These are phyloP conservation scores for Parastagonospora avenae DNA, from an alignment of 2,329 filamentous ascomycete species.

Conservation along the genomic window DNA sequence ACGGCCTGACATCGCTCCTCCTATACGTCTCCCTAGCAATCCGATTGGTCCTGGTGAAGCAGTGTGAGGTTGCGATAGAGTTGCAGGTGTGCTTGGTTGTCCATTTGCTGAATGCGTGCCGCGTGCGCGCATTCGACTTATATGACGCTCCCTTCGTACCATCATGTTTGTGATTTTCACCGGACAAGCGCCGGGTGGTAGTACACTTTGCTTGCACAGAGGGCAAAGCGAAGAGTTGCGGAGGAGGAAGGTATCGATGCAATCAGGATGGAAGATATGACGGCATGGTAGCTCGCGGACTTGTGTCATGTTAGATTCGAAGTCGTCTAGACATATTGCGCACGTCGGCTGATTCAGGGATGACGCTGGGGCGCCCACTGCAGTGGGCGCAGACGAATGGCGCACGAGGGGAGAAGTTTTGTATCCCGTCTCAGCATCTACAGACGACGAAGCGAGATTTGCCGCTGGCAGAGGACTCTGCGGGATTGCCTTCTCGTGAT, in stretches of 20 bases:
- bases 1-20: slow-evolving; percentile 28
- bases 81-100: slow-evolving; percentile 1
- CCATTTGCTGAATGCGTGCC: slow-evolving; percentile 13
- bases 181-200: slow-evolving; percentile 67
- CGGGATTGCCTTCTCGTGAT: slow-evolving; percentile 22
- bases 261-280: slow-evolving; percentile 92
- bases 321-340: slow-evolving; percentile 88
- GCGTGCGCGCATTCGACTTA: slow-evolving; percentile 65
- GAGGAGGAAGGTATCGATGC: slow-evolving; percentile 83
- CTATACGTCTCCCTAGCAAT: slow-evolving; percentile 32
- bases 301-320: slow-evolving; percentile 68
- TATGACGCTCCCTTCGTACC: slow-evolving; percentile 78
- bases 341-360: slow-evolving; percentile 76
- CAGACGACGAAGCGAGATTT: slow-evolving; percentile 11
- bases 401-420: slow-evolving; percentile 18
- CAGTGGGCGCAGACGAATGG: slow-evolving; percentile 24
- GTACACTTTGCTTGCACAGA: slow-evolving; percentile 82
- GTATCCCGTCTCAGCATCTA: slow-evolving; percentile 20
- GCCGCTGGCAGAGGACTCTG: slow-evolving; percentile 13
- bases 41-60: slow-evolving; percentile 20
- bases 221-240: slow-evolving; percentile 86
- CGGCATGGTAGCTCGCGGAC: slow-evolving; percentile 88
- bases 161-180: slow-evolving; percentile 72
- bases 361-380: slow-evolving; percentile 10
- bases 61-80: slow-evolving; percentile 1